A percentile compares a stretch with the other conserved stretches of the same genome.
These are phyloP conservation scores for Verticillium klebahnii DNA, from an alignment of 2,329 filamentous ascomycete genomes.

Conservation along the genomic window DNA sequence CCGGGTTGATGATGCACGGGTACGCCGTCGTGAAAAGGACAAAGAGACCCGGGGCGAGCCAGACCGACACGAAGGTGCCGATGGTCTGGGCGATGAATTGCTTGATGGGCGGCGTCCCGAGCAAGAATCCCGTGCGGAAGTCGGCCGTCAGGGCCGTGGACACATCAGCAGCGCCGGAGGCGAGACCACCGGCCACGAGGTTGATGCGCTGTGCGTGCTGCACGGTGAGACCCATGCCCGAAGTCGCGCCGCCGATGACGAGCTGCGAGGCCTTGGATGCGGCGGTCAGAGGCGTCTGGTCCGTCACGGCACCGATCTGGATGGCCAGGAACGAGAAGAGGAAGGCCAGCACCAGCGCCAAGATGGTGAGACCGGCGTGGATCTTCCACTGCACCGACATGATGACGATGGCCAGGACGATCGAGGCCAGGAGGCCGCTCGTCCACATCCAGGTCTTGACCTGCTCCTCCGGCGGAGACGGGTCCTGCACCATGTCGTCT, in stretches of 20 bases:
- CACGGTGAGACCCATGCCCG: conserved; percentile 40
- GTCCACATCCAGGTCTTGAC: conserved; percentile 52
- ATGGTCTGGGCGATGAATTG: conserved; percentile 57
- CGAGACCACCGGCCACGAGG: conserved; percentile 48
- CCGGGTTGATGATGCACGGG: conserved; percentile 51
- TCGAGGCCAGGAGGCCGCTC: conserved; percentile 38
- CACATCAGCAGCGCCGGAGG: conserved; percentile 41
- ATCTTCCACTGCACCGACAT: conserved; percentile 48
- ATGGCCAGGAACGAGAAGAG: conserved; percentile 59
- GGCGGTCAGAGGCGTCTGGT: conserved; percentile 61
- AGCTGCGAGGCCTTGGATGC: conserved; percentile 64
- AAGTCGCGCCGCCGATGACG: conserved; percentile 54
- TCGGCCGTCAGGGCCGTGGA: conserved; percentile 46
- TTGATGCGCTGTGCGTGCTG: conserved; percentile 52
- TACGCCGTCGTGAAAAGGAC: conserved; percentile 58
- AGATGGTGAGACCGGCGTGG: conserved; percentile 50
- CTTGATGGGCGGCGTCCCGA: conserved; percentile 53
- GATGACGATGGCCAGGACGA: conserved; percentile 49
- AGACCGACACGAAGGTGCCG: conserved; percentile 53
- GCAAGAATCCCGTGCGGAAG: conserved; percentile 58
- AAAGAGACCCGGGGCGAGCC: conserved; percentile 58
- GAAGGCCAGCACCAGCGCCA: conserved; percentile 53
- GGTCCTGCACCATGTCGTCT: conserved; percentile 33
- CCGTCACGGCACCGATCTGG: conserved; percentile 55
- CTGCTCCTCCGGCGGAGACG: conserved; percentile 35